A percentile compares a stretch with the other conserved stretches of the same genome.
These are phyloP conservation scores for Eucalyptus polyanthemos DNA, from an alignment of 345 rosid genomes.

Conservation along the genomic window DNA sequence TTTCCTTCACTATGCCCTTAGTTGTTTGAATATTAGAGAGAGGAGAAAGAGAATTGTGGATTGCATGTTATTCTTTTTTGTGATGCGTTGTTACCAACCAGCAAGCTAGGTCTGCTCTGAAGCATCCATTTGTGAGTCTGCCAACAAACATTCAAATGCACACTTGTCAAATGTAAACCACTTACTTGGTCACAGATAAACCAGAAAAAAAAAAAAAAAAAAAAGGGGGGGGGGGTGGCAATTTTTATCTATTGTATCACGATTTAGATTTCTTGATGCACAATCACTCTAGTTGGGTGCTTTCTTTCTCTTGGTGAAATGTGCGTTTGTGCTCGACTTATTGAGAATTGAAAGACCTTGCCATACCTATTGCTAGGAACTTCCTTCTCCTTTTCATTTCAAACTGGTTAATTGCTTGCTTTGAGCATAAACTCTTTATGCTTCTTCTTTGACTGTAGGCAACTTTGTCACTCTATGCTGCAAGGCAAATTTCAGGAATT, in stretches of 20 bases:
- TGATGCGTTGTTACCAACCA: background rate
- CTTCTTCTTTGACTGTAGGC: conserved; percentile 38
- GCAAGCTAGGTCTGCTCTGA: background rate
- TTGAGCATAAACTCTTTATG: background rate
- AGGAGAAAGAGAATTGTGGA: background rate
- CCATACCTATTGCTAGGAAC: background rate
- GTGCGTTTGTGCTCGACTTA: background rate
- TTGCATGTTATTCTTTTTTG: background rate
- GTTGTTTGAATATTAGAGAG: background rate
- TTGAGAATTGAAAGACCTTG: background rate
- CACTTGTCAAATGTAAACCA: background rate
- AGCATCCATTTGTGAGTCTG: background rate
- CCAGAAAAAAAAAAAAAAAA: too few relatives aligned
- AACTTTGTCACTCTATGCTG: conserved; percentile 72
- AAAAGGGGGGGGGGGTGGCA: fast-evolving
- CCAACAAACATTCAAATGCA: background rate
- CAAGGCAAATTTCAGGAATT: conserved; percentile 71
- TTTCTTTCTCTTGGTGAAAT: background rate
- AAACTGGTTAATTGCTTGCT: background rate
- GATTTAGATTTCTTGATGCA: background rate
- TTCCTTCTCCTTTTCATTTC: background rate
- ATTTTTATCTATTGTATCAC: background rate
- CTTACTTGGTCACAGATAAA: background rate
- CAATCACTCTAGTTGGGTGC: background rate
- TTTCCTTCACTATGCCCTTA: background rate